Evolutionary conservation across 192 early-diverging fungal genomes (phyloP), one percentile per base, ranked within the genome.

Genomic region (Coemansia sp.): DNA sequence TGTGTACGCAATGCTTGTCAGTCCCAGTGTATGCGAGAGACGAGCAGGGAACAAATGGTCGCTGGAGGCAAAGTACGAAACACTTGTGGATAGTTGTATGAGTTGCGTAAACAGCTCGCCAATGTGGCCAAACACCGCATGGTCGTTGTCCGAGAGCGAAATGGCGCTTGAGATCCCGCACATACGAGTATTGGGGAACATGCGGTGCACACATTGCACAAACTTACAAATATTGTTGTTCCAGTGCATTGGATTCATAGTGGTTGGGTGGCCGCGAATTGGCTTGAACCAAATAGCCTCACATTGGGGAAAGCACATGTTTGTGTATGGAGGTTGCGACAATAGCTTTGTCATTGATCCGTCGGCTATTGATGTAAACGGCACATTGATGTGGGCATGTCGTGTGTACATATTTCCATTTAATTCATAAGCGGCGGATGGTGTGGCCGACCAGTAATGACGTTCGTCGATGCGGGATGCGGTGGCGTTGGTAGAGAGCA

Each of bases 351-450:
- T 25, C 12, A 70, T 11, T 39, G 3, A 11, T 9, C 68, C 68
- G 10, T 56, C 41, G 2, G 64, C 21, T 21, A 73, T 35, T 12
- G 54, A 37, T 10, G 48, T 43, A 22, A 58, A 56, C 4, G 64
- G 56, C 27, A 73, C 50, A 6, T 56, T 58, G 2, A 73, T 39
- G 19, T 67, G 60, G 0, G 53, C 70, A 10, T 67, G 56, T 19
- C 56, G 60, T 0, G 64, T 58, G 17, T 32, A 56, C 24, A 24
- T 43, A 45, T 53, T 60, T 2, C 70, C 70, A 3, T 27, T 17
- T n/a, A 54, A 21, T 14, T 56, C 37, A 4, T 50, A 3, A 23
- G 59, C 37, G 2, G 25, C 64, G 9, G 35, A 17, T 2, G 45
- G 32, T 0, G 60, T 66, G 0, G 60, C 2, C 23, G 50, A 43